Percentiles rank a stretch among this genome's conserved stretches.
Conservation (phyloP, 768 basidiomycete species). For the Botryobasidium botryosum region DNA sequence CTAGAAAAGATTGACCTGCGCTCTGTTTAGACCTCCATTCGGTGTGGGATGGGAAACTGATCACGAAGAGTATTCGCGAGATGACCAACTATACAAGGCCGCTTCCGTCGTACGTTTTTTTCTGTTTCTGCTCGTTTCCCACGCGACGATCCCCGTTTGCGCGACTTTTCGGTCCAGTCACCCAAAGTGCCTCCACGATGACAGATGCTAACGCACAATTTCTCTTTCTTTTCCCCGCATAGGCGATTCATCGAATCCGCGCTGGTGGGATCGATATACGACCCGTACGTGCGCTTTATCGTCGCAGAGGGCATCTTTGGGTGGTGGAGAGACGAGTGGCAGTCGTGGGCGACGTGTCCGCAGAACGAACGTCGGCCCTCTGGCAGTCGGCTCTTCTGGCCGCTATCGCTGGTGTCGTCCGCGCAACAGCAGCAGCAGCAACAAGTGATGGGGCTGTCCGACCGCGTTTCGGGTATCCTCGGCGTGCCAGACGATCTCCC, state of each 20-base stretch:
- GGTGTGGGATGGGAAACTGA: slow-evolving; percentile 70
- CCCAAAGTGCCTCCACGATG: too few species aligned
- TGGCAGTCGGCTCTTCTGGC: slow-evolving; percentile 6
- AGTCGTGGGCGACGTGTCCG: slow-evolving; percentile 56
- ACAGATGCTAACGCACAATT: too few species aligned
- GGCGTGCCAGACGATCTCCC: slow-evolving; percentile 12
- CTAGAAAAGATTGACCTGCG: neutral
- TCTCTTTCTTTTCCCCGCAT: too few species aligned
- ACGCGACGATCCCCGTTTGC: too few species aligned
- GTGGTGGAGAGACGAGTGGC: slow-evolving; percentile 44
- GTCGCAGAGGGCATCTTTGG: slow-evolving; percentile 68
- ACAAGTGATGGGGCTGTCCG: slow-evolving; percentile 16
- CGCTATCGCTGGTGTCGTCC: neutral
- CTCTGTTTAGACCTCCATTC: slow-evolving; percentile 51
- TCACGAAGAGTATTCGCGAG: slow-evolving; percentile 65
- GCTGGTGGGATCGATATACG: slow-evolving; percentile 69
- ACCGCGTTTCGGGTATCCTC: neutral
- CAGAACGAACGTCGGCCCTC: slow-evolving; percentile 11
- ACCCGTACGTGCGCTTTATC: slow-evolving; percentile 72
- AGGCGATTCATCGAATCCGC: slow-evolving; percentile 40
- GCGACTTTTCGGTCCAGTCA: too few species aligned
- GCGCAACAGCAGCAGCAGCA: slow-evolving; percentile 28
- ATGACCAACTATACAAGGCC: slow-evolving; percentile 69
- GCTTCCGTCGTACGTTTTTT: slow-evolving; percentile 33
- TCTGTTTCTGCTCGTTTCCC: too few species aligned